phyloP scores from a whole-genome alignment of 306 rosid genomes.

The Vachellia pachyceras region DNA sequence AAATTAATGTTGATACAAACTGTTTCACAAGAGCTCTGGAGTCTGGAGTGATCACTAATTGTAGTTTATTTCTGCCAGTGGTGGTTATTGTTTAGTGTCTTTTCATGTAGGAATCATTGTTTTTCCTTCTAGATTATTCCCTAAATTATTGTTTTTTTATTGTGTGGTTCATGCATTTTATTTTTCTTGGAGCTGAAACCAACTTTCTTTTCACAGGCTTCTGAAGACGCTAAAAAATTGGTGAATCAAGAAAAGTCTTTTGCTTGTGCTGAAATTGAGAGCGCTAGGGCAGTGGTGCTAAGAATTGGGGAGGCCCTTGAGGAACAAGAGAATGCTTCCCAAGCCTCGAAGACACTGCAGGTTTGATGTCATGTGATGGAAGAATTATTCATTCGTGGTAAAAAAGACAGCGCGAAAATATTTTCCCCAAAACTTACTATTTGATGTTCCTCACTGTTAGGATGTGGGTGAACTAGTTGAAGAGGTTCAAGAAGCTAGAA shows the following conservation, averaged over 20 bases:
- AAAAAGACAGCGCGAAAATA: no score
- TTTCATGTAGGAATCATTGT: constrained; percentile 5
- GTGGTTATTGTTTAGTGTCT: not conserved
- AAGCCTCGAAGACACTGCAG: constrained; percentile 75
- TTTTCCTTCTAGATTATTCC: constrained; percentile 14
- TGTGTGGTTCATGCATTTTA: constrained; percentile 11
- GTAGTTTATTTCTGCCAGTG: constrained; percentile 1
- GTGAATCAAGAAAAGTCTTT: constrained; percentile 95
- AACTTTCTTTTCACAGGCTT: constrained; percentile 62
- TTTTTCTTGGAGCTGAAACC: not conserved
- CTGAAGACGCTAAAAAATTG: constrained; percentile 97
- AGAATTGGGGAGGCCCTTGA: constrained; percentile 97
- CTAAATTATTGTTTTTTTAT: constrained; percentile 11
- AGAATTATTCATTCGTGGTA: no score
- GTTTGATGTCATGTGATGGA: constrained; percentile 29
- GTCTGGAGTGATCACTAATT: not conserved
- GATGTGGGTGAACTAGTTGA: constrained; percentile 81
- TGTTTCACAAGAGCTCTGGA: not conserved
- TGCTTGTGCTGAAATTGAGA: constrained; percentile 96
- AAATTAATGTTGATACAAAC: not conserved
- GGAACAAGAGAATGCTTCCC: constrained; percentile 66
- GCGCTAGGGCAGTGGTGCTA: constrained; percentile 87
- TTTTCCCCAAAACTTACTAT: no score
- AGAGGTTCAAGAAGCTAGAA: constrained; percentile 96
- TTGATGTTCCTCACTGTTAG: constrained; percentile 49